Evolutionary conservation across 2,329 filamentous ascomycete species (phyloP).

Genomic region (Sphaerostilbella broomeana): DNA sequence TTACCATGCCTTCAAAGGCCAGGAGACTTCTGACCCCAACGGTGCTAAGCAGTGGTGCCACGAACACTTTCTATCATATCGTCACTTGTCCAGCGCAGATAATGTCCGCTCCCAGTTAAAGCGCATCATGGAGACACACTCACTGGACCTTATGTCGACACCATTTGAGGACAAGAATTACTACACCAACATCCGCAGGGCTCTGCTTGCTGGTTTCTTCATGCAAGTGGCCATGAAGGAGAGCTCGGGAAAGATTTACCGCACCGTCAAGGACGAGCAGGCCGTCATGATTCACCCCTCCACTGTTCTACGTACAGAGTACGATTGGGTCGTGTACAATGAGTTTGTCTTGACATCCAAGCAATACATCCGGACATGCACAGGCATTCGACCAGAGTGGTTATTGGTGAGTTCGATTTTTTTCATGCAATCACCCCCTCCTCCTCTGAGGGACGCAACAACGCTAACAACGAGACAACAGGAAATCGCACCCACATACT

Average conservation of each 20-base stretch:
- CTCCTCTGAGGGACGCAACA: too few relatives aligned
- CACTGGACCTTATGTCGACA: conserved; percentile 79
- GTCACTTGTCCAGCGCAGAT: conserved; percentile 85
- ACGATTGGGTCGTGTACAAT: conserved; percentile 96
- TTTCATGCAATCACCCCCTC: neutral
- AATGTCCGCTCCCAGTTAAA: conserved; percentile 88
- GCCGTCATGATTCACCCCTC: conserved; percentile 88
- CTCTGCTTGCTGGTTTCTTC: conserved; percentile 92
- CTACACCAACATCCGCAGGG: conserved; percentile 93
- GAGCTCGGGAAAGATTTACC: conserved; percentile 79
- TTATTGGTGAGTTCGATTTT: conserved; percentile 70
- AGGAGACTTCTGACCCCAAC: conserved; percentile 47
- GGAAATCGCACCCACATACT: conserved; percentile 93
- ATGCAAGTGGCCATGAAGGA: conserved; percentile 99
- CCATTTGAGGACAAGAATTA: conserved; percentile 94
- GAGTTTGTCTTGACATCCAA: conserved; percentile 97
- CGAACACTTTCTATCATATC: conserved; percentile 87
- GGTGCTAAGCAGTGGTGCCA: conserved; percentile 91
- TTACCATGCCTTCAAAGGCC: conserved; percentile 92
- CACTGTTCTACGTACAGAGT: conserved; percentile 80
- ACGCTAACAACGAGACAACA: too few relatives aligned
- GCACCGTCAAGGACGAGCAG: conserved; percentile 95
- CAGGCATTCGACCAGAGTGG: conserved; percentile 89
- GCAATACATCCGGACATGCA: conserved; percentile 95
- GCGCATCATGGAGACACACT: conserved; percentile 93